These are phyloP conservation scores for Russula sp. DNA, from an alignment of 768 basidiomycete species.

Conservation along the genomic window DNA sequence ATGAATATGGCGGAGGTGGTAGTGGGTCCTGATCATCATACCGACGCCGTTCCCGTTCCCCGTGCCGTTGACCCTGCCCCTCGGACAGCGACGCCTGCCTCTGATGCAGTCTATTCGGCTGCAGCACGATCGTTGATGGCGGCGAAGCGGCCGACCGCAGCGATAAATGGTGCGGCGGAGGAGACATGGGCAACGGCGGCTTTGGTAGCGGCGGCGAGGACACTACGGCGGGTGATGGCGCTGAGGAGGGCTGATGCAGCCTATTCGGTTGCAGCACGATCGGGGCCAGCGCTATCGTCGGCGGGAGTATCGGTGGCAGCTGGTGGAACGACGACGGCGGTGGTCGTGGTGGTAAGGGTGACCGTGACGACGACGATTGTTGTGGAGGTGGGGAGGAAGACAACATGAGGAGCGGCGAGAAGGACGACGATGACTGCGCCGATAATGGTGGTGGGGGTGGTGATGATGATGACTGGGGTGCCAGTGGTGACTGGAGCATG, in stretches of 20 bases:
- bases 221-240: too few relatives aligned
- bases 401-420: background rate
- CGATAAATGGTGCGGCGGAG: background rate
- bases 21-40: background rate
- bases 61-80: too few relatives aligned
- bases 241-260: background rate
- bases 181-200: background rate
- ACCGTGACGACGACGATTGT: background rate
- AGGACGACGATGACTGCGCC: too few relatives aligned
- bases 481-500: too few relatives aligned
- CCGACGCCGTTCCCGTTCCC: background rate
- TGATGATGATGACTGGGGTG: background rate
- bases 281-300: background rate
- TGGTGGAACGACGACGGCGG: background rate
- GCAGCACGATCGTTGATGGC: background rate
- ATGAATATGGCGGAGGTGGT: constrained; percentile 6
- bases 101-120: constrained; percentile 6
- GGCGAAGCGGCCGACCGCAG: background rate
- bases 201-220: background rate
- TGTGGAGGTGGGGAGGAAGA: too few relatives aligned
- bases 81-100: background rate
- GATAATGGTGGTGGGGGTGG: background rate
- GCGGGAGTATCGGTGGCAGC: background rate
- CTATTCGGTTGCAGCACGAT: constrained; percentile 5
- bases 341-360: background rate